A percentile compares a stretch with the other conserved stretches of the same genome.
Evolutionary conservation across 371 early-diverging fungal genomes (phyloP).

Genomic region (Mortierella sp.): DNA sequence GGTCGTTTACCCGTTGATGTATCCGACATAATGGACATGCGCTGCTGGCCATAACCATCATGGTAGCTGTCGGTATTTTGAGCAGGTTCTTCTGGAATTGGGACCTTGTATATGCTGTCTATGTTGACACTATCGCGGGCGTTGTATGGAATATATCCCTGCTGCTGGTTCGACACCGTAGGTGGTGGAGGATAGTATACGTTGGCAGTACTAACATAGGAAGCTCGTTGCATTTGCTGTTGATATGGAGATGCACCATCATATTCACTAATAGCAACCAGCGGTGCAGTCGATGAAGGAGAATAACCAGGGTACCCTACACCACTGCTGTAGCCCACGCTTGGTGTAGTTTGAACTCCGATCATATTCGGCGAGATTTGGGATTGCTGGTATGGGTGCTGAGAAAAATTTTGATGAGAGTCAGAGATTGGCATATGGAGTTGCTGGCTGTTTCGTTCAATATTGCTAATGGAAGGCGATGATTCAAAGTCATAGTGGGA

Average conservation of each 20-base stretch:
- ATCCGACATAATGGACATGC: slow-evolving; percentile 1
- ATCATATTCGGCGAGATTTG: background rate
- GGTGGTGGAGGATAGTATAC: slow-evolving; percentile 34
- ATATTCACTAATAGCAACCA: background rate
- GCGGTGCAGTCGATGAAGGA: slow-evolving; percentile 4
- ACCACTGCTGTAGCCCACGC: background rate
- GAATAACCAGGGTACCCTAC: slow-evolving; percentile 17
- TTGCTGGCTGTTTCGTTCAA: slow-evolving; percentile 14
- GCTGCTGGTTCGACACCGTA: background rate
- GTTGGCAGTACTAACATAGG: background rate
- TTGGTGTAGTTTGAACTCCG: background rate
- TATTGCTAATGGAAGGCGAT: background rate
- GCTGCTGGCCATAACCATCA: background rate
- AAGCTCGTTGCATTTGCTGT: background rate
- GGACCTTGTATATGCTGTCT: background rate
- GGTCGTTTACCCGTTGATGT: background rate
- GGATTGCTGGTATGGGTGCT: background rate
- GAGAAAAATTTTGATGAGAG: background rate
- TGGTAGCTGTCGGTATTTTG: background rate
- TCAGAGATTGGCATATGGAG: background rate
- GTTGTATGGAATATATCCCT: background rate
- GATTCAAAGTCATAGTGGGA: slow-evolving; percentile 15
- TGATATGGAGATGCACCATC: slow-evolving; percentile 7
- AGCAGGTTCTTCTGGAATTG: background rate
- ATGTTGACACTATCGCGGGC: background rate